phyloP scores from a whole-genome alignment of 306 rosid species.

The Fragaria ananassa region DNA sequence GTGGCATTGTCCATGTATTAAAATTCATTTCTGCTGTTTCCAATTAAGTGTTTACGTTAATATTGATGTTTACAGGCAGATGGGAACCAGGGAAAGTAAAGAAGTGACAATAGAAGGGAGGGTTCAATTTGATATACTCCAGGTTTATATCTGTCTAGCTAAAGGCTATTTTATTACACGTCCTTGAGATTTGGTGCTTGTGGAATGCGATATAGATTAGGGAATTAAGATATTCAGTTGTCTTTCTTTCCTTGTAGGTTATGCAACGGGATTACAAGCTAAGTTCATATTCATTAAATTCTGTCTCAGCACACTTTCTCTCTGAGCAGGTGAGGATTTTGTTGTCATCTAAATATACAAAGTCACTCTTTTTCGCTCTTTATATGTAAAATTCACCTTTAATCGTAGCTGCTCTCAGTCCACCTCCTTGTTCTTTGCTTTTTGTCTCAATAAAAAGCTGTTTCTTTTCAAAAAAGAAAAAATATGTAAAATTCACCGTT shows the following conservation, averaged over 20 bases:
- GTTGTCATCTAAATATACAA: conserved; percentile 13
- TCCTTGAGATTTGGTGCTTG: conserved; percentile 4
- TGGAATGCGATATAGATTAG: background rate
- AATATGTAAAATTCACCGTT: background rate
- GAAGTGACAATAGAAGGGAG: conserved; percentile 92
- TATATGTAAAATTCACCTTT: background rate
- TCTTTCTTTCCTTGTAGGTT: conserved; percentile 44
- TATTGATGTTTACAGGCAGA: conserved; percentile 59
- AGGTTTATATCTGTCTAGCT: conserved; percentile 48
- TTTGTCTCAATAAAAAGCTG: too few relatives aligned
- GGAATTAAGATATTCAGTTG: conserved; percentile 23
- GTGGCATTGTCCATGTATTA: background rate
- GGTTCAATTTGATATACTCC: conserved; percentile 97
- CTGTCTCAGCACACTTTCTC: conserved; percentile 94
- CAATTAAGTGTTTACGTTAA: background rate
- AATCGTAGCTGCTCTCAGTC: too few relatives aligned
- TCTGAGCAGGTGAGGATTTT: conserved; percentile 75
- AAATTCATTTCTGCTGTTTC: background rate
- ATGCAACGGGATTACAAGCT: conserved; percentile 91
- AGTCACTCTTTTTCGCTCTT: conserved; percentile 7
- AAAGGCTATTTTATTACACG: conserved; percentile 20
- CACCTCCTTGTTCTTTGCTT: too few relatives aligned
- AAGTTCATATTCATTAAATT: conserved; percentile 94
- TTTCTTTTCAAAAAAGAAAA: too few relatives aligned
- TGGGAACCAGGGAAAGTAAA: conserved; percentile 93